Evolutionary conservation across 306 rosid species (phyloP), one percentile per base, ranked within the genome.

Genomic region (Cicer arietinum): DNA sequence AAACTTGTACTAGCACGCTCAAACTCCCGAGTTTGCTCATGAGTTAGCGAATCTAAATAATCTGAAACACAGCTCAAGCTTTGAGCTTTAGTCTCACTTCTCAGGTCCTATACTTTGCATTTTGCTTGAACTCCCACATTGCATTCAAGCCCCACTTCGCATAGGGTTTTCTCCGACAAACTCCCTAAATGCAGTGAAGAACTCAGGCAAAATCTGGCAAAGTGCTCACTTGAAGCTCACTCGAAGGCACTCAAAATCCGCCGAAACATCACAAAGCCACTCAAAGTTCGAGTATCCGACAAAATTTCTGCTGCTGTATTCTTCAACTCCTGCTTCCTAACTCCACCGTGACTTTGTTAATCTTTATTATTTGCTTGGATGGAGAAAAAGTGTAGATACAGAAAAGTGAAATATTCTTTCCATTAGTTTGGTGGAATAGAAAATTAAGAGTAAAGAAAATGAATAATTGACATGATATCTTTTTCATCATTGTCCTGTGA

Each of bases 71-170:
- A 60, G 42, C 44, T 43, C 5, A 60, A 10, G 6, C 20, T 37
- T 60, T 60, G 58, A 52, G 58, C 58, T 52, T 20, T 17, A 52
- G 58, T 52, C 25, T 52, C 17, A 52, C 17, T 52, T 52, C 8
- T 52, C 10, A 7, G 22, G n/a, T 52, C 25, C 6, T 14, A 6
- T 52, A 52, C 22, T 2, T 5, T 5, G 0, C 10, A 7, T 35
- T 39, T 60, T n/a, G 3, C 67, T 60, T 8, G 12, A 44, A 12
- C 45, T 40, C 4, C 42, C 44, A 35, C 18, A 30, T 51, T 52
- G 58, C 8, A 16, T 52, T 52, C 58, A 52, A 52, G 11, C 58
- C 58, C 10, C 58, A 16, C 25, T 39, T 14, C 67, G 13, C 44
- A 8, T 30, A 11, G 10, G 67, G 45, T 60, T 60, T 40, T 7